These are phyloP conservation scores for Phialophora macrospora DNA, from an alignment of 2,329 filamentous ascomycete genomes.

Conservation along the genomic window DNA sequence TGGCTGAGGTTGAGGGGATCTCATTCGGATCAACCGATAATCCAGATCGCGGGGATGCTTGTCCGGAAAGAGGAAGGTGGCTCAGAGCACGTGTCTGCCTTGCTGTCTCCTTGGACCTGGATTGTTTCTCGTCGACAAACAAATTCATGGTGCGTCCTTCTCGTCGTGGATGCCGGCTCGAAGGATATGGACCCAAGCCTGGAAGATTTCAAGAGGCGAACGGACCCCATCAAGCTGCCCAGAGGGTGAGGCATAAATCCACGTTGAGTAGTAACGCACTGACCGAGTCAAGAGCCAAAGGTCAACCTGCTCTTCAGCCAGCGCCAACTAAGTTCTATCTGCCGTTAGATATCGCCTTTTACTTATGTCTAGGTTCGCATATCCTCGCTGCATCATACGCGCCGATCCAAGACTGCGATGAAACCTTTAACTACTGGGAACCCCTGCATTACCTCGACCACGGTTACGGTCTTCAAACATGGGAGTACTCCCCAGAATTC, in stretches of 20 bases:
- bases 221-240: conserved; percentile 19
- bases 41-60: not conserved
- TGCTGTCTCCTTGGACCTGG: conserved; percentile 3
- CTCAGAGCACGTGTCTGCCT: not conserved
- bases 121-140: not conserved
- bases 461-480: conserved; percentile 92
- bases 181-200: conserved; percentile 23
- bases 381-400: conserved; percentile 77
- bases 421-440: conserved; percentile 99
- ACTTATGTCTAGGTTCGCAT: conserved; percentile 75
- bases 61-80: not conserved
- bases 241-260: conserved; percentile 19
- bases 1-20: not conserved
- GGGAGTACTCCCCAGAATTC: conserved; percentile 96
- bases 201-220: conserved; percentile 24
- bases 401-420: conserved; percentile 96
- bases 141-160: not conserved
- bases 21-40: not conserved
- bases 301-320: conserved; percentile 48
- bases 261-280: not conserved
- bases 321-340: conserved; percentile 61
- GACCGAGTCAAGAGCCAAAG: conserved; percentile 16
- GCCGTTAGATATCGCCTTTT: conserved; percentile 77
- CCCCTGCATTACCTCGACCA: conserved; percentile 92
- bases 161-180: not conserved